Evolutionary conservation across 2,329 filamentous ascomycete species (phyloP), one percentile per base, ranked within the genome.

Genomic region (Alternaria longipes): DNA sequence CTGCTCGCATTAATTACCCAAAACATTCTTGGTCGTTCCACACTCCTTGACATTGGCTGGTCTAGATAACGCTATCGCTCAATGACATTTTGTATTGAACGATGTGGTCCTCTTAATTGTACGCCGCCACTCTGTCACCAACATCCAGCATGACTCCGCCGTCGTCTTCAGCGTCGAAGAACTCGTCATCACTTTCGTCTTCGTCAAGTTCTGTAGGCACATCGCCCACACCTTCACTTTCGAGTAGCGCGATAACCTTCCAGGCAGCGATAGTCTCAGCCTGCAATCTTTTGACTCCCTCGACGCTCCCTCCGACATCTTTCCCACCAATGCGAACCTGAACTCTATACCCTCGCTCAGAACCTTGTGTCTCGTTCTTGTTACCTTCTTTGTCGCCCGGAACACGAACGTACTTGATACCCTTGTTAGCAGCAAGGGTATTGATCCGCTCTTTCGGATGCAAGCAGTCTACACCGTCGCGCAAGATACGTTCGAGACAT

Each of bases 381-480:
- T 28, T 59, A 22, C 7, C 18, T 12, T 63, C 61, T 4, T 53
- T 60, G 0, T 63, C 71, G 26, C 70, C 68, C n/a, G 49, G 47
- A 45, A 68, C 46, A 12, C 52, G 71, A 22, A 70, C 72, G 74
- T 93, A 93, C 34, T 79, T 74, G 0, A 92, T 84, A 28, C 74
- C 83, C 56, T 84, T 78, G 56, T 66, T 77, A 4, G 81, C 83
- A 0, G 87, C 87, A 32, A 90, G 67, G 45, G 84, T 79, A 0
- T 90, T 89, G 8, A 96, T 78, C 59, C 88, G 83, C 74, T 92
- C 89, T 76, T 92, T 94, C 8, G 87, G 87, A 72, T 87, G 85
- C 51, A 84, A 80, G 68, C 92, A 95, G 28, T 73, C 70, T 5
- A 73, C 70, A 1, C 53, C 71, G 1, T 82, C 79, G 0, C 74